Evolutionary conservation across 257 asterid genomes (phyloP), one percentile per base, ranked within the genome.

Genomic region (Fraxinus anomala): DNA sequence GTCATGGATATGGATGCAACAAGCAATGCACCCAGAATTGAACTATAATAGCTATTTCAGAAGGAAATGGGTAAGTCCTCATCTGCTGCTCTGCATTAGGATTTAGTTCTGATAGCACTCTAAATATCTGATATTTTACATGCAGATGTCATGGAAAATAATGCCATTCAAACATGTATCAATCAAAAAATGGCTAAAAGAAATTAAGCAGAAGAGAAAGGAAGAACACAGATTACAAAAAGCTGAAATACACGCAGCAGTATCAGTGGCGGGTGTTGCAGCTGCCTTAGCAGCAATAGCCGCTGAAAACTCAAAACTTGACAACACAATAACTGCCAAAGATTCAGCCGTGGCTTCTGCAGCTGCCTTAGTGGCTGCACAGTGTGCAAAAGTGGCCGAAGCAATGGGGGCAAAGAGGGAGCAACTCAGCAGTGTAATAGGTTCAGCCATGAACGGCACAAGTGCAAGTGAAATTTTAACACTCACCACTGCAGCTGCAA

Each of bases 1-100:
- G 98, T 92, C 98, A 75, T 94, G 98, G 97, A 91, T 94, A 89
- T 92, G 97, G 98, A 94, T 94, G 98, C 98, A 94, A 77, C 98
- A 94, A 89, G 98, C 98, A 24, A 90, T 94, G 97, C 98, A 94
- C 91, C 97, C 97, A 5, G 97, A 94, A 85, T 83, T 94, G 85
- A 92, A 94, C 77, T 94, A 94, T 59, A 85, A 81, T 89, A 82
- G 94, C 86, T 91, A 82, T 85, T 89, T 92, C 93, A 86, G 76
- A 80, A 89, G 84, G 86, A 94, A 91, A 88, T 94, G 98, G 98
- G 97, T 94, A 90, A 70, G 86, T 73, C 37, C 74, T 51, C 24
- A 14, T 24, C 59, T 33, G 30, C 13, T 6, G 4, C 28, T 59
- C 14, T 59, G 6, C 76, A 72, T 6, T 4, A 8, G 68, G 9